Percentiles rank a stretch among this genome's conserved stretches.
These are phyloP conservation scores for Coelastrella sp. DNA, from an alignment of 139 green algal species.

Conservation along the genomic window DNA sequence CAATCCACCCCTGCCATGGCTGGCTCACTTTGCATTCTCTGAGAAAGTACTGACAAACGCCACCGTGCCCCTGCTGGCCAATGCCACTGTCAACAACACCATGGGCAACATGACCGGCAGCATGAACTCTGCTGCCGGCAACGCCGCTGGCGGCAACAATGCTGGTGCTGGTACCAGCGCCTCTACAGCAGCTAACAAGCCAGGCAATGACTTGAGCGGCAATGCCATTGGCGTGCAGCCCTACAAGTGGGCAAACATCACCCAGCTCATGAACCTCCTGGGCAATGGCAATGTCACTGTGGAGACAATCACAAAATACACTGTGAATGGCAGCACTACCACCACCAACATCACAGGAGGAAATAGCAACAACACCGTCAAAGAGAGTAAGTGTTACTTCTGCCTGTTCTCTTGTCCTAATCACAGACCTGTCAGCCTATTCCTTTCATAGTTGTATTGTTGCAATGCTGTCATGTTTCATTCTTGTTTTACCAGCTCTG, in stretches of 20 bases:
- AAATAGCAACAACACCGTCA: background rate
- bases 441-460: background rate
- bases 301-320: background rate
- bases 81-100: conserved; percentile 33
- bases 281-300: background rate
- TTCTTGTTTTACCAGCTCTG: background rate
- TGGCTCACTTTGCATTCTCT: background rate
- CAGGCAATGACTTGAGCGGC: background rate
- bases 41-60: background rate
- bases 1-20: conserved; percentile 2
- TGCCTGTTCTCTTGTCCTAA: background rate
- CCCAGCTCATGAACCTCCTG: conserved; percentile 65
- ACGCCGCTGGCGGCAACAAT: background rate
- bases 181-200: background rate
- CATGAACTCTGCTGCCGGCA: background rate
- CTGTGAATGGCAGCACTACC: background rate
- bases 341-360: background rate
- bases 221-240: background rate
- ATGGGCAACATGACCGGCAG: background rate
- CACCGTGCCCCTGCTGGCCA: background rate
- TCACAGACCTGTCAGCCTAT: background rate
- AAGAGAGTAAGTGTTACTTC: background rate
- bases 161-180: background rate
- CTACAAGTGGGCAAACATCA: conserved; percentile 30
- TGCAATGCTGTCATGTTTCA: background rate